Conservation (phyloP, 1,284 basidiomycete species). For the Sanguinoderma infundibulare region DNA sequence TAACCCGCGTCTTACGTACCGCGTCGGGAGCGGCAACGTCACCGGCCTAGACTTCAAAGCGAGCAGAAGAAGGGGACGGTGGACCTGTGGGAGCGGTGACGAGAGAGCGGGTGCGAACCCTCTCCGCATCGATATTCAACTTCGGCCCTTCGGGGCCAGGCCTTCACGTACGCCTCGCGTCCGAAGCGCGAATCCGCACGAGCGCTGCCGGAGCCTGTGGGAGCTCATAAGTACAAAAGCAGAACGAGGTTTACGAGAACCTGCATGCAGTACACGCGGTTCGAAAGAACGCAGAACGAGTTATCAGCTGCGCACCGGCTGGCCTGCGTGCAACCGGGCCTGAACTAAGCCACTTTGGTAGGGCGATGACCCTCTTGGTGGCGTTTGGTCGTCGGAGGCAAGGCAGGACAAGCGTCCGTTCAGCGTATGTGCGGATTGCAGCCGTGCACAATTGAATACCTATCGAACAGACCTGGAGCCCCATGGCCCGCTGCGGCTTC, state of each 20-base stretch:
- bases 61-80: too few relatives aligned
- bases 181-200: background rate
- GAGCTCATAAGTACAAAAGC: background rate
- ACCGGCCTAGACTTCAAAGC: too few relatives aligned
- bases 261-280: background rate
- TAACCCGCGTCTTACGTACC: background rate
- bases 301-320: too few relatives aligned
- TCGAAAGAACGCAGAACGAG: background rate
- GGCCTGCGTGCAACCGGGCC: background rate
- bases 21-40: background rate
- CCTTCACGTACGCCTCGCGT: background rate
- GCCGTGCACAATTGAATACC: too few relatives aligned
- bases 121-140: background rate
- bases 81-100: background rate
- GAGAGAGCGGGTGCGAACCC: background rate
- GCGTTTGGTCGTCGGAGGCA: background rate
- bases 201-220: background rate
- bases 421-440: background rate
- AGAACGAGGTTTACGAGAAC: background rate
- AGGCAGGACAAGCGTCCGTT: background rate
- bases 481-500: background rate
- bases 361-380: background rate
- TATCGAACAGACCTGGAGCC: too few relatives aligned
- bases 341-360: background rate
- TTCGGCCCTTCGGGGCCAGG: background rate